Conservation (phyloP, 805 yeast genomes). For the Candida tallmaniae region DNA sequence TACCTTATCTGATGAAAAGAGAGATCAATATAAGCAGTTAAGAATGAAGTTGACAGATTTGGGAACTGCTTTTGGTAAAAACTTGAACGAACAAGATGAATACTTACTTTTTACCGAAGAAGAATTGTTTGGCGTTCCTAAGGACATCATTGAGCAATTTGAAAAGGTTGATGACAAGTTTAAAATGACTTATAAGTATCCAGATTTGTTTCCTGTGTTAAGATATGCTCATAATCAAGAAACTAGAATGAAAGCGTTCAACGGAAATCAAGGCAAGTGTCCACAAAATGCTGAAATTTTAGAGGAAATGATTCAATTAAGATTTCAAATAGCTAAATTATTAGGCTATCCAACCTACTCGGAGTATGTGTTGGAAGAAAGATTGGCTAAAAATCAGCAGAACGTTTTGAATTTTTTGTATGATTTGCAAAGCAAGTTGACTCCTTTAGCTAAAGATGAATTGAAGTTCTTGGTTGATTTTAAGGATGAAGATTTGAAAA, state of each 20-base stretch:
- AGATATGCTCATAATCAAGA: conserved; percentile 61
- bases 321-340: conserved; percentile 57
- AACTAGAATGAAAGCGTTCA: conserved; percentile 62
- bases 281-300: conserved; percentile 62
- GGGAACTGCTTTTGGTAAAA: conserved; percentile 55
- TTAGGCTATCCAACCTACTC: conserved; percentile 70
- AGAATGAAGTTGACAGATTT: conserved; percentile 57
- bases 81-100: conserved; percentile 68
- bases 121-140: conserved; percentile 73
- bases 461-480: conserved; percentile 42
- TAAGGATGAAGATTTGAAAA: conserved; percentile 49
- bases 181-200: conserved; percentile 77
- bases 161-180: conserved; percentile 38
- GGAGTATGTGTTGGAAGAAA: conserved; percentile 65
- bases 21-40: conserved; percentile 54
- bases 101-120: conserved; percentile 54
- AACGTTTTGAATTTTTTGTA: conserved; percentile 57
- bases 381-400: conserved; percentile 72
- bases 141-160: conserved; percentile 54
- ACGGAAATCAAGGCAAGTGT: conserved; percentile 65
- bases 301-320: conserved; percentile 52
- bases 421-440: conserved; percentile 56
- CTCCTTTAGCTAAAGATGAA: conserved; percentile 58
- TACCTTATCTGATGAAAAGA: conserved; percentile 49
- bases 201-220: conserved; percentile 74